These are phyloP conservation scores for Candida nonsorbophila DNA, from an alignment of 805 yeast species.

Conservation along the genomic window DNA sequence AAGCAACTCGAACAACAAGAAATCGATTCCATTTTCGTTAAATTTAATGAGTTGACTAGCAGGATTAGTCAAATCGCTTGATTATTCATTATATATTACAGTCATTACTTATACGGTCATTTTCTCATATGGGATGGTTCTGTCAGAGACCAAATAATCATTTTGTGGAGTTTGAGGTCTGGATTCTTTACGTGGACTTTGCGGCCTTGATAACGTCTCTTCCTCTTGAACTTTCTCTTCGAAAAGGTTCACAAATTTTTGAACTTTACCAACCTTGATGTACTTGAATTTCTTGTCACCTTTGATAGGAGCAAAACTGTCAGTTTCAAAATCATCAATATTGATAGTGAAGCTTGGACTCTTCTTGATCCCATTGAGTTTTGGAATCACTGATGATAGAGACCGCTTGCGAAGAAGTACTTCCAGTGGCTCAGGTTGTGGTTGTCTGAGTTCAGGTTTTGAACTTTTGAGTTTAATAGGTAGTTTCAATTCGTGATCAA, in stretches of 20 bases:
- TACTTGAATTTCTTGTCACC: constrained; percentile 38
- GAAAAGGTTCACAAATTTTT: constrained; percentile 38
- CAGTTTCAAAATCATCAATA: constrained; percentile 6
- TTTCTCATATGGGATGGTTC: too few species aligned
- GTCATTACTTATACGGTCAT: too few species aligned
- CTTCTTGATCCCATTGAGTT: too few species aligned
- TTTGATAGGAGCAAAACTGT: constrained; percentile 24
- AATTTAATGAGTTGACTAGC: constrained; percentile 31
- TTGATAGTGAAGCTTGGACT: constrained; percentile 9
- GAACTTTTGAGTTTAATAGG: too few species aligned
- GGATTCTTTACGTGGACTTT: neutral
- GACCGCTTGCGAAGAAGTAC: too few species aligned
- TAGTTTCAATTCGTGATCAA: too few species aligned
- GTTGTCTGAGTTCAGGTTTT: too few species aligned
- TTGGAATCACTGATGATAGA: neutral
- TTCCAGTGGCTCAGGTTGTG: too few species aligned
- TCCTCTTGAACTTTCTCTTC: constrained; percentile 25
- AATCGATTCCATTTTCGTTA: constrained; percentile 18
- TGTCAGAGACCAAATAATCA: too few species aligned
- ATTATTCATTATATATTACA: too few species aligned
- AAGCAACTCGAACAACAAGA: constrained; percentile 15
- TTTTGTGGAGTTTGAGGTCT: too few species aligned
- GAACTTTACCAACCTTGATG: constrained; percentile 42
- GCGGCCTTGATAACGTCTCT: constrained; percentile 6
- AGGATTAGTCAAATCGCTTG: constrained; percentile 19